Conservation (phyloP, 1,284 basidiomycete species). For the Schizophyllum amplum region DNA sequence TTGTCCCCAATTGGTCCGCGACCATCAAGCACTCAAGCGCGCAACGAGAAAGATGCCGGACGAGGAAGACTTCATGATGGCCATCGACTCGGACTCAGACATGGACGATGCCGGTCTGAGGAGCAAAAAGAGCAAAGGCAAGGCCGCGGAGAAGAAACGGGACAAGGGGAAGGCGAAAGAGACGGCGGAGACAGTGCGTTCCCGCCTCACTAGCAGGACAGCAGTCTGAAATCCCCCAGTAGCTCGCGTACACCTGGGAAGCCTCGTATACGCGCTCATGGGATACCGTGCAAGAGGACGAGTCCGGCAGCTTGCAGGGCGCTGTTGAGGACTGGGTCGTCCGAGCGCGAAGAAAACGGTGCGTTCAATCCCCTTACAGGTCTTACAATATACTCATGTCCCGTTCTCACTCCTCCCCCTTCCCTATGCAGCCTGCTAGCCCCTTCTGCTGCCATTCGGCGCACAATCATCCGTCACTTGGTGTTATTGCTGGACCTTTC, state of each 20-base stretch:
- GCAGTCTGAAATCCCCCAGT: constrained; percentile 8
- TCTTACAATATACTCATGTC: constrained; percentile 1
- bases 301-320: constrained; percentile 82
- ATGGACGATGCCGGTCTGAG: constrained; percentile 33
- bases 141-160: constrained; percentile 25
- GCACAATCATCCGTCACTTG: constrained; percentile 95
- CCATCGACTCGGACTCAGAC: constrained; percentile 49
- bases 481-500: constrained; percentile 89
- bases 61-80: constrained; percentile 25
- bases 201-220: constrained; percentile 1
- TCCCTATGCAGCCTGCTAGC: constrained; percentile 50
- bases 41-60: constrained; percentile 11
- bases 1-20: too few species aligned
- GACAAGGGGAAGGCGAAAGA: constrained; percentile 41
- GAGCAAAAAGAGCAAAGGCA: constrained; percentile 35
- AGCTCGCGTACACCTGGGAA: constrained; percentile 93
- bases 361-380: constrained; percentile 13
- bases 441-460: constrained; percentile 81
- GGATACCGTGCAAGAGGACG: constrained; percentile 97
- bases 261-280: constrained; percentile 91
- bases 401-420: constrained; percentile 1
- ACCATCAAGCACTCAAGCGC: too few species aligned
- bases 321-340: constrained; percentile 89
- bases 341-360: constrained; percentile 79
- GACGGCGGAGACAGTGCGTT: constrained; percentile 34